Percentiles rank a stretch among this genome's conserved stretches.
Evolutionary conservation across 2,329 filamentous ascomycete species (phyloP).

Genomic region (Alternaria brassicicola): DNA sequence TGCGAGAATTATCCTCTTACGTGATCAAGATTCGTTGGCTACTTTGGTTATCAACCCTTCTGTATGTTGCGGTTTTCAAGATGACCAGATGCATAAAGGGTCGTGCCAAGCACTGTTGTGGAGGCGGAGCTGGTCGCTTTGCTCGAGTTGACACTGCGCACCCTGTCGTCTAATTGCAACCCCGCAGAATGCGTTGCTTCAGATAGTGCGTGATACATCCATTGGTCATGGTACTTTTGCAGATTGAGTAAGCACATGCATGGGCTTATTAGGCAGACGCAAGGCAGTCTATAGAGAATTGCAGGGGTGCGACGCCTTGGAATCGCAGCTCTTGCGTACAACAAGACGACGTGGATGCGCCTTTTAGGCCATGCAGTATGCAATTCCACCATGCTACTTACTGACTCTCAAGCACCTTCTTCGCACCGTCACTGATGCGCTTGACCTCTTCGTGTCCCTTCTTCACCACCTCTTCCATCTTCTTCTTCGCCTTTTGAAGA

Average conservation of each 20-base stretch:
- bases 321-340: not conserved
- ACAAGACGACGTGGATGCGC: not conserved
- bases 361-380: not conserved
- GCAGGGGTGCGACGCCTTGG: not conserved
- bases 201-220: not conserved
- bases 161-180: not conserved
- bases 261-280: not conserved
- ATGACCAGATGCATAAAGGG: not conserved
- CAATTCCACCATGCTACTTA: slow-evolving; percentile 15
- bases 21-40: not conserved
- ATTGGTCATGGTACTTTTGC: not conserved
- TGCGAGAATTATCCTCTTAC: not conserved
- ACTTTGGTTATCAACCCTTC: not conserved
- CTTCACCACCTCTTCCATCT: slow-evolving; percentile 60
- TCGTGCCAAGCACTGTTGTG: slow-evolving; percentile 19
- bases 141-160: slow-evolving; percentile 13
- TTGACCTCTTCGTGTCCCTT: slow-evolving; percentile 56
- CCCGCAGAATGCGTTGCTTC: not conserved
- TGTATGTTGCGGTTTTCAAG: not conserved
- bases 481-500: slow-evolving; percentile 55
- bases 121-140: slow-evolving; percentile 25
- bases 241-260: not conserved
- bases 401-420: slow-evolving; percentile 53
- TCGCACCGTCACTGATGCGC: slow-evolving; percentile 56
- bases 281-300: not conserved